These are phyloP conservation scores for Meredithiella fracta DNA, from an alignment of 2,329 filamentous ascomycete genomes.

Conservation along the genomic window DNA sequence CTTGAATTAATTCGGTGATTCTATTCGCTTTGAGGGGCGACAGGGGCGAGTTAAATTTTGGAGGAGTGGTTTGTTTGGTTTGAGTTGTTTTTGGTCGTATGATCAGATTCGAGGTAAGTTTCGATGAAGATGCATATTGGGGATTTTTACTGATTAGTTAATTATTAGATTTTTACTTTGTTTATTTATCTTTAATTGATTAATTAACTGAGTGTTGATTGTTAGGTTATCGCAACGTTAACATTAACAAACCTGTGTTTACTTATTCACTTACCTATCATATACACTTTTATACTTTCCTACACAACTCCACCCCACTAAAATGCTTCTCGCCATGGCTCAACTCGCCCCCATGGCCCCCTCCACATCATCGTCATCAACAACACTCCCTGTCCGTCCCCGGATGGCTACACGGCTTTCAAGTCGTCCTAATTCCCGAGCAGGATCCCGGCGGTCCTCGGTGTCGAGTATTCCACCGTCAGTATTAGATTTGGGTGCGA, in stretches of 20 bases:
- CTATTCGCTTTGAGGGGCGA: too few species aligned
- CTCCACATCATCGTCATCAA: background rate
- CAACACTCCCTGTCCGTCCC: conserved; percentile 22
- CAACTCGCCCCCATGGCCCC: background rate
- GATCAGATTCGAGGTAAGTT: too few species aligned
- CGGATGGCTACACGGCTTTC: conserved; percentile 27
- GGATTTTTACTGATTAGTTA: too few species aligned
- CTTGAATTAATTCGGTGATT: too few species aligned
- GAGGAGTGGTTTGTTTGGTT: background rate
- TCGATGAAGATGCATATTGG: too few species aligned
- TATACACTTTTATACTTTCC: background rate
- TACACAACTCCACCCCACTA: background rate
- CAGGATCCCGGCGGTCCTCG: conserved; percentile 15
- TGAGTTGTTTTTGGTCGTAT: background rate
- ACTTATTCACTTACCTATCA: background rate
- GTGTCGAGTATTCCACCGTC: conserved; percentile 15
- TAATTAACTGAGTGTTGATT: too few species aligned
- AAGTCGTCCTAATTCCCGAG: conserved; percentile 21
- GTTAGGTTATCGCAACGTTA: too few species aligned
- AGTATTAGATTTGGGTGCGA: conserved; percentile 41
- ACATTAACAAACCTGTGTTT: too few species aligned
- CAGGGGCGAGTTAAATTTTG: background rate
- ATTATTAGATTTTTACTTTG: too few species aligned
- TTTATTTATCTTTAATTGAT: too few species aligned
- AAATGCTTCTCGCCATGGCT: conserved; percentile 5